A percentile compares a stretch with the other conserved stretches of the same genome.
phyloP scores from a whole-genome alignment of 441 rosid genomes.

The Bruguiera hainesii region DNA sequence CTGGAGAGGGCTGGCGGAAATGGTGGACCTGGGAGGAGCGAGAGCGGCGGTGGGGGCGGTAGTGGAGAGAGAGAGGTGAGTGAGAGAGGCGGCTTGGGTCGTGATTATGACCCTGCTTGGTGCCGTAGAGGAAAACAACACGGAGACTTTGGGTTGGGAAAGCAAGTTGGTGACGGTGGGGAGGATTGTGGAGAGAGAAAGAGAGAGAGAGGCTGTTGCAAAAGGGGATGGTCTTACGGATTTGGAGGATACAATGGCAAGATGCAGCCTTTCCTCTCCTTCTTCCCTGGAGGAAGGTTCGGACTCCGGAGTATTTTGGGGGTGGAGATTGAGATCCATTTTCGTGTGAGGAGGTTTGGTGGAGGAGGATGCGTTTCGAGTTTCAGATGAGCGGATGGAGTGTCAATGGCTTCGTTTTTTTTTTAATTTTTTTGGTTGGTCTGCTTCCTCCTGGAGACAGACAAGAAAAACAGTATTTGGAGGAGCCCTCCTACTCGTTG shows the following conservation, averaged over 20 bases:
- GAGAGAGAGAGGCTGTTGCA: constrained; percentile 55
- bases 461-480: too few species aligned
- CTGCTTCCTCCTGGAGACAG: too few species aligned
- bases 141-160: constrained; percentile 36
- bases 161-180: constrained; percentile 39
- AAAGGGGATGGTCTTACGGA: constrained; percentile 43
- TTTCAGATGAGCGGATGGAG: constrained; percentile 6
- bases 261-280: constrained; percentile 18
- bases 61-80: constrained; percentile 41
- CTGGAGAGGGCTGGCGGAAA: constrained; percentile 65
- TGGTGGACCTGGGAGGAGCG: constrained; percentile 66
- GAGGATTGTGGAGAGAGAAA: constrained; percentile 39
- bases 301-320: constrained; percentile 32
- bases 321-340: constrained; percentile 44
- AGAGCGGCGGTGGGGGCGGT: constrained; percentile 28
- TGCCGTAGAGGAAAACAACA: constrained; percentile 35
- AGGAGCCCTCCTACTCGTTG: too few species aligned
- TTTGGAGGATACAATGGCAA: constrained; percentile 32
- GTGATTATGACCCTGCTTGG: constrained; percentile 63
- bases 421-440: background rate
- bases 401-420: too few species aligned
- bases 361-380: background rate
- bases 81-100: constrained; percentile 59
- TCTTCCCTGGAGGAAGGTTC: constrained; percentile 28
- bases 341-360: background rate